These are phyloP conservation scores for Fragilaria crotonensis DNA, from an alignment of 108 stramenopile species.

Conservation along the genomic window DNA sequence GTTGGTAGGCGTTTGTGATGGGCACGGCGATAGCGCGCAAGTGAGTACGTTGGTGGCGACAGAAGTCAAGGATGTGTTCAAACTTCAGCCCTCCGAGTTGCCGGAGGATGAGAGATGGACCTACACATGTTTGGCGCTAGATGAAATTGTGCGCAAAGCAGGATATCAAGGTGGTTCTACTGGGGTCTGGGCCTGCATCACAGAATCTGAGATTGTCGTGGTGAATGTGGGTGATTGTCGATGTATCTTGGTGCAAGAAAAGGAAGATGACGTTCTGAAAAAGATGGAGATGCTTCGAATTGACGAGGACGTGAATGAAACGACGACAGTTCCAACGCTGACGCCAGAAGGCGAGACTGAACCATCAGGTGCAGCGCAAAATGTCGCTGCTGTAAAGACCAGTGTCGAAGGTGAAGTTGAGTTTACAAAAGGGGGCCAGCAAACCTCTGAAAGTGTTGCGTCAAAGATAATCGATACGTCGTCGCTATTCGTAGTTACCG, in stretches of 20 bases:
- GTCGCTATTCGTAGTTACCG: slow-evolving; percentile 15
- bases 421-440: neutral
- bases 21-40: slow-evolving; percentile 74
- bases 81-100: slow-evolving; percentile 5
- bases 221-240: slow-evolving; percentile 91
- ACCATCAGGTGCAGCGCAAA: neutral
- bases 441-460: neutral
- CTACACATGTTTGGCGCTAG: slow-evolving; percentile 31
- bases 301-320: neutral
- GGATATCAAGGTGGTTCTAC: slow-evolving; percentile 59
- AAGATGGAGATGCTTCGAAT: slow-evolving; percentile 4
- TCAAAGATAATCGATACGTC: neutral
- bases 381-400: slow-evolving; percentile 3
- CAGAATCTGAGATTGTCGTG: slow-evolving; percentile 46
- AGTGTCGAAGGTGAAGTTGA: slow-evolving; percentile 1
- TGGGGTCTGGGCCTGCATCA: slow-evolving; percentile 67
- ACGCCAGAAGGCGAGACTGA: neutral
- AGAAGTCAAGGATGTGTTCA: slow-evolving; percentile 20
- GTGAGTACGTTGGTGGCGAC: slow-evolving; percentile 50
- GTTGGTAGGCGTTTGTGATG: slow-evolving; percentile 89
- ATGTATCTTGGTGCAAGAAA: slow-evolving; percentile 61
- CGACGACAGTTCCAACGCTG: neutral
- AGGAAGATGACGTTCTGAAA: slow-evolving; percentile 1
- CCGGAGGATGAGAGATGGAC: slow-evolving; percentile 1
- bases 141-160: slow-evolving; percentile 38